phyloP scores from a whole-genome alignment of 2,329 filamentous ascomycete species.

The Mycosphaerelloides madeirae region DNA sequence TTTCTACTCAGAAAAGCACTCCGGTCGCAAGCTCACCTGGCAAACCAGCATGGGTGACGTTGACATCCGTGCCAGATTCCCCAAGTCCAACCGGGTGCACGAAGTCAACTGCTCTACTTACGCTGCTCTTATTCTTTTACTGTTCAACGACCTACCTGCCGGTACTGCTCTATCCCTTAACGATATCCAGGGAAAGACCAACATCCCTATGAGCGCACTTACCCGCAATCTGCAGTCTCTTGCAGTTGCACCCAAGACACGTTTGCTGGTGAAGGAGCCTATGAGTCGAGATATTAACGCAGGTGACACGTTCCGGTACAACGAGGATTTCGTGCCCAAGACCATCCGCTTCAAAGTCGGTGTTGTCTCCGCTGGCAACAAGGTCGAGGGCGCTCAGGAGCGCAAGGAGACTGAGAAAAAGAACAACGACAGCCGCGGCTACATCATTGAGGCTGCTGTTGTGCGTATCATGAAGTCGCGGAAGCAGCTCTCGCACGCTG shows the following conservation, averaged over 20 bases:
- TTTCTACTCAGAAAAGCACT: conserved; percentile 83
- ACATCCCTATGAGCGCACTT: conserved; percentile 70
- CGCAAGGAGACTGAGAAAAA: conserved; percentile 68
- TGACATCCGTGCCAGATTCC: conserved; percentile 77
- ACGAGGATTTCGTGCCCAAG: conserved; percentile 74
- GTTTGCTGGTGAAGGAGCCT: conserved; percentile 75
- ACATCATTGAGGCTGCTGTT: conserved; percentile 70
- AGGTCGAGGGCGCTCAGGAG: conserved; percentile 69
- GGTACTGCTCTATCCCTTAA: conserved; percentile 56
- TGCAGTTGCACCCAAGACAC: conserved; percentile 75
- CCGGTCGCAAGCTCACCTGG: conserved; percentile 85
- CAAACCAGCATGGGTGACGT: conserved; percentile 70
- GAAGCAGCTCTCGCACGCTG: conserved; percentile 64
- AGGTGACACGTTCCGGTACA: conserved; percentile 76
- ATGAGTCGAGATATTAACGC: conserved; percentile 71
- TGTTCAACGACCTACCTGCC: conserved; percentile 73
- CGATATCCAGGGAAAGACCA: conserved; percentile 77
- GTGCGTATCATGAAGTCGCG: conserved; percentile 85
- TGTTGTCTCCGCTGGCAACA: conserved; percentile 73
- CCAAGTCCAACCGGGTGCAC: conserved; percentile 60
- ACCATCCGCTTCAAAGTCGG: conserved; percentile 85
- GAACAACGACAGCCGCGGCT: conserved; percentile 66
- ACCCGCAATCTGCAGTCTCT: conserved; percentile 74
- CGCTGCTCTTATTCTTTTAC: conserved; percentile 79
- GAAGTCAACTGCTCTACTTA: conserved; percentile 91